Evolutionary conservation across 768 basidiomycete genomes (phyloP).

Genomic region (Phaeolepiota aurea): DNA sequence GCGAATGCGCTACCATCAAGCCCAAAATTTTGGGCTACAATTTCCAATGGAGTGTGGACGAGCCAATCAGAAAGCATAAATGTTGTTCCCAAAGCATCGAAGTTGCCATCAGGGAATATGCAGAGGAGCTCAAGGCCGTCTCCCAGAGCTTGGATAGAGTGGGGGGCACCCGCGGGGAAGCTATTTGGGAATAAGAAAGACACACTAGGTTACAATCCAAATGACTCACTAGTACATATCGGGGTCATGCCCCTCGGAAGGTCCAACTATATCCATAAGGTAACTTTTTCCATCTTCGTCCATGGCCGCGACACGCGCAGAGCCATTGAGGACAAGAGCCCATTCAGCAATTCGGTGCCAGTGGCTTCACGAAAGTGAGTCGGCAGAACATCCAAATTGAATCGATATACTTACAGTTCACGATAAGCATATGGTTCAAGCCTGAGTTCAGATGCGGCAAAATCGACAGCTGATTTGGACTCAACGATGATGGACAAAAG

Average conservation of each 20-base stretch:
- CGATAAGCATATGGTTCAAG: constrained; percentile 10
- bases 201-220: background rate
- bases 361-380: constrained; percentile 4
- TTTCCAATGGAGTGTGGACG: constrained; percentile 8
- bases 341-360: constrained; percentile 12
- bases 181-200: constrained; percentile 2
- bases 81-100: constrained; percentile 9
- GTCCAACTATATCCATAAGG: constrained; percentile 9
- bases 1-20: constrained; percentile 6
- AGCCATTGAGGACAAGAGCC: constrained; percentile 10
- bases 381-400: background rate
- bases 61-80: constrained; percentile 12
- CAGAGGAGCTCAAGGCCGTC: constrained; percentile 9
- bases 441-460: constrained; percentile 8
- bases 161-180: constrained; percentile 10
- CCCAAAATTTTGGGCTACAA: constrained; percentile 10
- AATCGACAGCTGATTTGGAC: constrained; percentile 5
- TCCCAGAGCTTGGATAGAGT: constrained; percentile 10
- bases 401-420: constrained; percentile 7
- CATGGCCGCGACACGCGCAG: constrained; percentile 9
- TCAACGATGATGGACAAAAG: background rate
- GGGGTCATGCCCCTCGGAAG: constrained; percentile 7
- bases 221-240: constrained; percentile 10
- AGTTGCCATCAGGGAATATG: constrained; percentile 10
- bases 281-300: constrained; percentile 10